A percentile compares a stretch with the other conserved stretches of the same genome.
Conservation (phyloP, 306 rosid species). For the Cicer judaicum region DNA sequence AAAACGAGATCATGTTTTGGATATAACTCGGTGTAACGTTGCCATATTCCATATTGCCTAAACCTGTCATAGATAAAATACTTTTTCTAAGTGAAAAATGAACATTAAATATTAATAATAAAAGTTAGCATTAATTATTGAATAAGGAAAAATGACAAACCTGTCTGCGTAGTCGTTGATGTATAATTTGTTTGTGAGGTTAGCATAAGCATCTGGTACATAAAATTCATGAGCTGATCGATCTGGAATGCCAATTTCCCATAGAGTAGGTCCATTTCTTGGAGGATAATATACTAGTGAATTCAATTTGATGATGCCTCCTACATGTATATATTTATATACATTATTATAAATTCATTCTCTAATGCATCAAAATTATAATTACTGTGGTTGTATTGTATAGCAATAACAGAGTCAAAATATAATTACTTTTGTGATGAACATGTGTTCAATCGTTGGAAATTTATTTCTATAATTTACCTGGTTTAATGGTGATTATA, state of each 20-base stretch:
- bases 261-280: constrained; percentile 78
- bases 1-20: constrained; percentile 58
- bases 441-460: not conserved
- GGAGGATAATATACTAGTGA: constrained; percentile 63
- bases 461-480: constrained; percentile 40
- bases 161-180: not conserved
- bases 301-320: constrained; percentile 44
- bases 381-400: no score
- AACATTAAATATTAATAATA: not conserved
- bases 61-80: constrained; percentile 48
- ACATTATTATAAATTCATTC: not conserved
- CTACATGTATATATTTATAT: constrained; percentile 43
- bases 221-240: constrained; percentile 72
- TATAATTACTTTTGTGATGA: no score
- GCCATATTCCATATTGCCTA: constrained; percentile 79
- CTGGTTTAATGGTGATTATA: constrained; percentile 52
- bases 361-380: no score
- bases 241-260: constrained; percentile 94
- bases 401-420: not conserved
- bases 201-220: constrained; percentile 65
- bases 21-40: constrained; percentile 58
- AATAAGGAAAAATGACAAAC: constrained; percentile 43
- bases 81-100: not conserved
- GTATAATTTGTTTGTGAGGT: constrained; percentile 52
- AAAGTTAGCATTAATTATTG: not conserved